Percentiles rank a stretch among this genome's conserved stretches.
These are phyloP conservation scores for Pyracantha coccinea DNA, from an alignment of 331 rosid genomes.

Conservation along the genomic window DNA sequence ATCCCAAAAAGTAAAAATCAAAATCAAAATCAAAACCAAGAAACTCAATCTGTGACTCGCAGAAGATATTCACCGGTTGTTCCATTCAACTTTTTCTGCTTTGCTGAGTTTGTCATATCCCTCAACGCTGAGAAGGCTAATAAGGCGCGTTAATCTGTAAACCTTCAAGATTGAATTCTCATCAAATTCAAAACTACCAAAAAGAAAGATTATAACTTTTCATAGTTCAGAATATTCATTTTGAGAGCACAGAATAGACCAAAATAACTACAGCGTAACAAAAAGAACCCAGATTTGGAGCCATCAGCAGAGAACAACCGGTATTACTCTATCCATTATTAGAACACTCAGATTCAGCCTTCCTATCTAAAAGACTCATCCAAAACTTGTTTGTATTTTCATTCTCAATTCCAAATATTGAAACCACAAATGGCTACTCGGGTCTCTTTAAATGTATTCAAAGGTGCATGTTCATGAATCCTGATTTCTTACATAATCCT, in stretches of 20 bases:
- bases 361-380: background rate
- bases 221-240: background rate
- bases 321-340: background rate
- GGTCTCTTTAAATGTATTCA: background rate
- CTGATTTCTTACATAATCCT: background rate
- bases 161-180: constrained; percentile 47
- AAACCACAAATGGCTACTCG: background rate
- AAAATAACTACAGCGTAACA: background rate
- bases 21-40: constrained; percentile 3
- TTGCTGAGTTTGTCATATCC: constrained; percentile 44
- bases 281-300: background rate
- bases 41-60: constrained; percentile 1
- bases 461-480: background rate
- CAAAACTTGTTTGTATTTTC: background rate
- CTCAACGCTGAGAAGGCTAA: constrained; percentile 40
- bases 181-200: constrained; percentile 4
- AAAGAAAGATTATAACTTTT: background rate
- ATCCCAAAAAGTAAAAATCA: no score
- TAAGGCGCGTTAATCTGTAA: constrained; percentile 47
- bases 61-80: constrained; percentile 57
- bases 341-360: background rate
- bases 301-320: background rate
- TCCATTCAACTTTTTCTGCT: constrained; percentile 74
- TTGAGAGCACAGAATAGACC: background rate
- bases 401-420: background rate